Base-by-base conservation (phyloP, 352 stramenopile genomes). In the Phytophthora sojae region DNA sequence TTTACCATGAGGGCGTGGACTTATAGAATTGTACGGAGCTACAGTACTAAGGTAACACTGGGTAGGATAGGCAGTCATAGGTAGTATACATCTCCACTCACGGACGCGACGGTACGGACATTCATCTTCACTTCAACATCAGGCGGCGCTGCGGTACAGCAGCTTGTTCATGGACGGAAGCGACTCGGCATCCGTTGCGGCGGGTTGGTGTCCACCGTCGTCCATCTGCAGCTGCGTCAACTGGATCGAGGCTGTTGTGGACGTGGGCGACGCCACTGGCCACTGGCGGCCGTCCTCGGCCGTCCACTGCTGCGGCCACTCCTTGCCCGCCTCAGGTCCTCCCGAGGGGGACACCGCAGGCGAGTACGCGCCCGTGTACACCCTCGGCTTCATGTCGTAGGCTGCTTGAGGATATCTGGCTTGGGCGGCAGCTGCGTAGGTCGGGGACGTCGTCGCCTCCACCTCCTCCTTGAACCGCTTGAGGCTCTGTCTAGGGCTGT, bases 121-220 rank as follows among this genome's bases (percentile, higher is more conserved):
- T 42, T 23, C 15, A 61, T n/a, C 17, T 44, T 42, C 35, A 19
- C 23, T 39, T 67, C 25, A 62, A 53, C 32, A 55, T 77, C 37
- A 77, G 29, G 39, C 45, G 4, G 52, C 37, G 54, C 52, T 68
- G 26, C 83, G 80, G 55, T 79, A 83, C 37, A 93, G 74, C 56
- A 91, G 67, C 42, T 88, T 85, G 54, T 74, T 86, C 65, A 93
- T 89, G 52, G 85, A 87, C 21, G 85, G 83, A 53, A 93, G 79
- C 61, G 82, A 89, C 32, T 91, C 82, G 12, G 39, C 45, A 23
- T 78, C 60, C 6, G 39, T 5, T 14, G 60, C 53, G 6, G 47
- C 47, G 12, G 23, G 37, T 52, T 44, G 51, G 29, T 30, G 55
- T 50, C 45, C 39, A 23, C 35, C 51, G 29, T 68, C 54, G 12